Evolutionary conservation across 768 basidiomycete species (phyloP).

Genomic region (Lactarius quietus): DNA sequence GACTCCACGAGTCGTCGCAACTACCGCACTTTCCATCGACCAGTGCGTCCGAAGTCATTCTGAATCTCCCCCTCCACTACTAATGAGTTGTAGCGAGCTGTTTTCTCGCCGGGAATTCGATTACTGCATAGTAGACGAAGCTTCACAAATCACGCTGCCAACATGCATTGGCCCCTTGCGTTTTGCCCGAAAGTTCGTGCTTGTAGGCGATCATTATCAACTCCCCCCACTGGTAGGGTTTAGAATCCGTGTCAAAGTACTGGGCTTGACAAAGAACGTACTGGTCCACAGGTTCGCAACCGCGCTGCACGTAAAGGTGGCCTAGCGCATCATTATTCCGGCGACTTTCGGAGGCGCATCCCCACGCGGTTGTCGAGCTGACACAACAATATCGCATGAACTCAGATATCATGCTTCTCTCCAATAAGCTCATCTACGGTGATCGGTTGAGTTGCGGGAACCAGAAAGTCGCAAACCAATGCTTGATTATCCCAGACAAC

Average conservation of each 20-base stretch:
- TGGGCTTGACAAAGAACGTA: background rate
- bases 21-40: slow-evolving; percentile 90
- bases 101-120: slow-evolving; percentile 87
- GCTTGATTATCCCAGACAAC: slow-evolving; percentile 50
- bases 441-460: slow-evolving; percentile 77
- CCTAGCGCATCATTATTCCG: slow-evolving; percentile 85
- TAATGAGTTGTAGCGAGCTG: slow-evolving; percentile 54
- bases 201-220: slow-evolving; percentile 97
- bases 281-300: slow-evolving; percentile 67
- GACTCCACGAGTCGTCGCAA: slow-evolving; percentile 90
- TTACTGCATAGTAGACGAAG: slow-evolving; percentile 97
- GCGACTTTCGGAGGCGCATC: slow-evolving; percentile 82
- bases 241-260: background rate
- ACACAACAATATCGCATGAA: slow-evolving; percentile 96
- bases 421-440: slow-evolving; percentile 82
- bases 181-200: slow-evolving; percentile 84
- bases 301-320: slow-evolving; percentile 76
- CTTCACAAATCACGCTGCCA: slow-evolving; percentile 94
- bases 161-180: slow-evolving; percentile 93
- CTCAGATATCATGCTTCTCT: slow-evolving; percentile 88
- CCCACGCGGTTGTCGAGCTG: slow-evolving; percentile 80
- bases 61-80: background rate
- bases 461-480: slow-evolving; percentile 58
- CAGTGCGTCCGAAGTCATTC: slow-evolving; percentile 56
- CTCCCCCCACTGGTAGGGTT: slow-evolving; percentile 81